Evolutionary conservation across 805 yeast genomes (phyloP), one percentile per base, ranked within the genome.

Genomic region (Ascoidea asiatica): DNA sequence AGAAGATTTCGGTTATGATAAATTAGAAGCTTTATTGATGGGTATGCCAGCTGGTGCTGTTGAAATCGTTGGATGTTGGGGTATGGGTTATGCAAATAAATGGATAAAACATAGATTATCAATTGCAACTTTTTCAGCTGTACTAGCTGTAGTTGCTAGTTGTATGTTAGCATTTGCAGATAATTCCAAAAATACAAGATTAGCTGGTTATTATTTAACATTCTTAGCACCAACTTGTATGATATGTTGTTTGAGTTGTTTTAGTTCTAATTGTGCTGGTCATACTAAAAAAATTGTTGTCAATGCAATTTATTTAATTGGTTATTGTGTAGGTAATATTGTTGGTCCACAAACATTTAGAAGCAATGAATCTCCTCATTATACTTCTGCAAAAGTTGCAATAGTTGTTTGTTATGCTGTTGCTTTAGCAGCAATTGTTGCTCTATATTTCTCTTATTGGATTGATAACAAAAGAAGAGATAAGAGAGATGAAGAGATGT

Each of bases 341-440:
- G 59, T 66, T 42, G 81, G 81, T 3, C 79, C 81, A 1, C 77
- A 72, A 48, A 62, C 75, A 4, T 73, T 73, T 52, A 56, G 58
- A 39, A 56, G 58, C 0, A 46, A 43, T 2, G 70, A 74, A 51
- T 72, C 74, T 2, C 76, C 77, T 19, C 45, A 49, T 4, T 72
- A 70, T 49, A 53, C 54, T 11, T 60, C 64, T 37, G 77, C 69
- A 17, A 64, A 63, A 46, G 61, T 58, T 29, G 58, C 67, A 39
- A 66, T 69, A 52, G 69, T 65, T 38, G 67, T 54, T 18, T 61
- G 65, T 45, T 53, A 52, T 44, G 47, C 54, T 42, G 43, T 62
- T 13, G 51, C 65, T 22, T 46, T 62, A 21, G 52, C 57, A 8
- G 43, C 55, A n/a, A 50, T 69, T 37, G 19, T 56, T 18, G 44